Percentiles rank a stretch among this genome's conserved stretches.
These are phyloP conservation scores for Ilex asprella DNA, from an alignment of 257 asterid species.

Conservation along the genomic window DNA sequence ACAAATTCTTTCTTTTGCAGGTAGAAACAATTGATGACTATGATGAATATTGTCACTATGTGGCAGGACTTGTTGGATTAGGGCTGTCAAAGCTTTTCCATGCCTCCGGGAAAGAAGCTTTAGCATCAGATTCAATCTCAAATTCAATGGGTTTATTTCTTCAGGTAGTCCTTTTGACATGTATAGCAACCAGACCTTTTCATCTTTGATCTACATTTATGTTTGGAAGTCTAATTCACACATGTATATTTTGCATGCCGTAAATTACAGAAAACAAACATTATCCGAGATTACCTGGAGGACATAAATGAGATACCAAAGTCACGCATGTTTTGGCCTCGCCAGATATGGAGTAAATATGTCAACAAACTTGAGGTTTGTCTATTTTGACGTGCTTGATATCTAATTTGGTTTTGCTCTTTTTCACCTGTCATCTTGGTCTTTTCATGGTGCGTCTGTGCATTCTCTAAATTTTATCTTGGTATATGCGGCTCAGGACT, in stretches of 20 bases:
- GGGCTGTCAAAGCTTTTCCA: conserved; percentile 92
- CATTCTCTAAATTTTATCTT: too few relatives aligned
- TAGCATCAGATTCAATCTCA: conserved; percentile 64
- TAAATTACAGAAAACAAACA: conserved; percentile 72
- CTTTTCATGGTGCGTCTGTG: too few relatives aligned
- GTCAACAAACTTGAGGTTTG: conserved; percentile 87
- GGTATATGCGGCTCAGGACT: conserved; percentile 44
- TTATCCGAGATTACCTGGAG: conserved; percentile 92
- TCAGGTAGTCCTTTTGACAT: conserved; percentile 53
- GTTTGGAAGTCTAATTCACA: neutral
- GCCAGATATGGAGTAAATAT: conserved; percentile 89
- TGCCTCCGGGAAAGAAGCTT: conserved; percentile 81
- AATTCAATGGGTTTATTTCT: conserved; percentile 97
- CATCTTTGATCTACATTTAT: neutral
- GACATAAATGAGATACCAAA: conserved; percentile 95
- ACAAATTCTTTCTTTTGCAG: conserved; percentile 36
- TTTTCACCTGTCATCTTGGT: too few relatives aligned
- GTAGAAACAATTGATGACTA: conserved; percentile 84
- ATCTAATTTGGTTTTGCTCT: too few relatives aligned
- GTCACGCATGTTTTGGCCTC: conserved; percentile 99
- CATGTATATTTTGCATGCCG: neutral
- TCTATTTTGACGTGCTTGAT: conserved; percentile 12
- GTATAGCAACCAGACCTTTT: conserved; percentile 12
- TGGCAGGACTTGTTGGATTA: conserved; percentile 94
- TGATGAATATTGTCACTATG: conserved; percentile 98